Base-by-base conservation (phyloP, 2,329 filamentous ascomycete species). In the Dactylellina haptotyla region DNA sequence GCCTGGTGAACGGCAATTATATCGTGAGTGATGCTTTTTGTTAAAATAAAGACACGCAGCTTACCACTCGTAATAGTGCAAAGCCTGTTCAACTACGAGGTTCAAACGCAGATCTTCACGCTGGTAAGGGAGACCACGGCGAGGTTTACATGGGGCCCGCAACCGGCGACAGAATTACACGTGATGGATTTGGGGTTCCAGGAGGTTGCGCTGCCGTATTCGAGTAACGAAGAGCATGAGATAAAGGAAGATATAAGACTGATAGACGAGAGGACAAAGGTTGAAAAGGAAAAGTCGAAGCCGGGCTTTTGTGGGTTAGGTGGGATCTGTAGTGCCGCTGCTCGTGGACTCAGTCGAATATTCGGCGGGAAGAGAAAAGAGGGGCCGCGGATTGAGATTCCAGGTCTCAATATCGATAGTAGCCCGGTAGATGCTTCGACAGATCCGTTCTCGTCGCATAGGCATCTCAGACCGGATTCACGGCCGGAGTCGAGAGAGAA, bases 401-500 rank as follows among this genome's bases (percentile, higher is more conserved):
- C 51, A 3, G 34, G 8, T 1, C 14, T 71, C 0, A 48, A 43
- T 28, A 18, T 57, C 20, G 41, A 63, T 16, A 34, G 37, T 8
- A 10, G 25, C 8, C 43, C 30, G 20, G 16, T 51, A 5, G 50
- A 45, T 12, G 57, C 18, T 4, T 14, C 25, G 3, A 56, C 56
- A 3, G 64, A 56, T 18, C 37, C 64, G n/a, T 45, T 71, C 4
- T 63, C 57, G 10, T 63, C 50, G 3, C 37, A 26, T 4, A 34
- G 57, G 25, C 32, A 39, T 5, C 25, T 71, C 5, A 30, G 23
- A 23, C 16, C 39, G 2, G 58, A 50, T 10, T 71, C 41, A 0
- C 30, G 18, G 4, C 10, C 54, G 32, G 39, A 23, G 4, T 56
- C 64, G 14, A 58, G 43, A 39, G 66, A 71, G 30, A 53, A 30